Percentiles rank a stretch among this genome's conserved stretches.
Evolutionary conservation across 1,139 yeast species (phyloP).

Genomic region (Saccharomyces hybrid): DNA sequence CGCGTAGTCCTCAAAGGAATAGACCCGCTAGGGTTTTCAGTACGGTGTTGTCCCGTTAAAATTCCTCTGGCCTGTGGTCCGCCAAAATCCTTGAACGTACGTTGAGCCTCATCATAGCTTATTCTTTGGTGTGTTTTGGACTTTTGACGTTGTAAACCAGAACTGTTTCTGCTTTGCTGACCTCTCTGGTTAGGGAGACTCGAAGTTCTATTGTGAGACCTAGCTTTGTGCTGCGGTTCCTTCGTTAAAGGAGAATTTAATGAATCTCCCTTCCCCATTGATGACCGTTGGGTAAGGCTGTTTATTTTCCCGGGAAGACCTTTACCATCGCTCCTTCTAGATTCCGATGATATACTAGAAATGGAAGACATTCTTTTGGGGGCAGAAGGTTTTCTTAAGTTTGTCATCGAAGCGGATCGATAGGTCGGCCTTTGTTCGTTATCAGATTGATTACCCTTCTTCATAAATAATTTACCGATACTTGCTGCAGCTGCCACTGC

Average conservation of each 20-base stretch:
- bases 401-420: slow-evolving; percentile 9
- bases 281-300: neutral
- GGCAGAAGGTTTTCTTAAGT: slow-evolving; percentile 4
- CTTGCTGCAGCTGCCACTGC: slow-evolving; percentile 42
- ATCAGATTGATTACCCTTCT: slow-evolving; percentile 26
- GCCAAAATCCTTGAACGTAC: slow-evolving; percentile 25
- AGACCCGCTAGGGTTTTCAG: slow-evolving; percentile 7
- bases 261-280: neutral
- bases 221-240: neutral
- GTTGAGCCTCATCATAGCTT: slow-evolving; percentile 16
- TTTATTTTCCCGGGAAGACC: neutral
- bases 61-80: slow-evolving; percentile 19
- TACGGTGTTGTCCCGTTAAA: slow-evolving; percentile 5
- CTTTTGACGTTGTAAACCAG: slow-evolving; percentile 1
- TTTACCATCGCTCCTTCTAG: neutral
- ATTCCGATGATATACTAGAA: neutral
- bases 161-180: slow-evolving; percentile 3
- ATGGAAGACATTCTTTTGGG: neutral
- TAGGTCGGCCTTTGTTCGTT: slow-evolving; percentile 19
- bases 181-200: slow-evolving; percentile 13
- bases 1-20: slow-evolving; percentile 32
- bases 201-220: slow-evolving; percentile 10
- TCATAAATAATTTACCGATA: slow-evolving; percentile 31
- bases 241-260: neutral
- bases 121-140: slow-evolving; percentile 5